A percentile compares a stretch with the other conserved stretches of the same genome.
These are phyloP conservation scores for Nakataea oryzae DNA, from an alignment of 2,329 filamentous ascomycete species.

Conservation along the genomic window DNA sequence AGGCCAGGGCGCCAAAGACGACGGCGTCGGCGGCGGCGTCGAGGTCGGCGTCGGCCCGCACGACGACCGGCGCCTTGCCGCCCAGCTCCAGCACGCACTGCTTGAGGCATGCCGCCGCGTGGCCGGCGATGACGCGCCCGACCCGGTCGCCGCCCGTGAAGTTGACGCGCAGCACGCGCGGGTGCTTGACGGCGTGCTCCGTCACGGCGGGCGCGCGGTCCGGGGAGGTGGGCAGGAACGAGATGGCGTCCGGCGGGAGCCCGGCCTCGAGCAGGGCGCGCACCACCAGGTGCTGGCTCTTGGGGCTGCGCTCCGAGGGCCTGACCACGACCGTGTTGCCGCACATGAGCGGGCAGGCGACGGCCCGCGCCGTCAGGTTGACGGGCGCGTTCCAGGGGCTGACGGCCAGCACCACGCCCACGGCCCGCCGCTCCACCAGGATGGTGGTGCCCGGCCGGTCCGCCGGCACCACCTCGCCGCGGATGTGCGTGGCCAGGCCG, in stretches of 20 bases:
- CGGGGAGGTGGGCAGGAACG: slow-evolving; percentile 48
- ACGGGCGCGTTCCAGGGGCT: slow-evolving; percentile 50
- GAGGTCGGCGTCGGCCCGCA: slow-evolving; percentile 58
- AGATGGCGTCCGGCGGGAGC: slow-evolving; percentile 53
- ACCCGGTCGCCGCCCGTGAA: slow-evolving; percentile 60
- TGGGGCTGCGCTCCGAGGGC: slow-evolving; percentile 48
- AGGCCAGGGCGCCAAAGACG: slow-evolving; percentile 48
- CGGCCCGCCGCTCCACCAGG: slow-evolving; percentile 55
- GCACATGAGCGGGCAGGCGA: slow-evolving; percentile 38
- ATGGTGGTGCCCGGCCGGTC: slow-evolving; percentile 39
- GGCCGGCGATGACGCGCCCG: slow-evolving; percentile 51
- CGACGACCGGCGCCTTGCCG: slow-evolving; percentile 57
- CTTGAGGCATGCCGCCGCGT: slow-evolving; percentile 56
- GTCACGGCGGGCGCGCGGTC: slow-evolving; percentile 39
- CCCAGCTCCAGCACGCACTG: slow-evolving; percentile 59
- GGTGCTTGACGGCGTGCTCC: slow-evolving; percentile 49
- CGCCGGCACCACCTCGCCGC: slow-evolving; percentile 23
- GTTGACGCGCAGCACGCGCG: slow-evolving; percentile 54
- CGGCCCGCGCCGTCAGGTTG: slow-evolving; percentile 20
- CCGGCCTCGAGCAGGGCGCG: slow-evolving; percentile 51
- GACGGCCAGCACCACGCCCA: slow-evolving; percentile 58
- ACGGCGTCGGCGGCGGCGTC: slow-evolving; percentile 49
- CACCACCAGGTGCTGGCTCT: slow-evolving; percentile 45
- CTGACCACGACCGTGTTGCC: slow-evolving; percentile 56
- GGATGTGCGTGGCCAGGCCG: slow-evolving; percentile 23